phyloP scores from a whole-genome alignment of 495 filamentous ascomycete genomes.

The Penicillium crystallinum region DNA sequence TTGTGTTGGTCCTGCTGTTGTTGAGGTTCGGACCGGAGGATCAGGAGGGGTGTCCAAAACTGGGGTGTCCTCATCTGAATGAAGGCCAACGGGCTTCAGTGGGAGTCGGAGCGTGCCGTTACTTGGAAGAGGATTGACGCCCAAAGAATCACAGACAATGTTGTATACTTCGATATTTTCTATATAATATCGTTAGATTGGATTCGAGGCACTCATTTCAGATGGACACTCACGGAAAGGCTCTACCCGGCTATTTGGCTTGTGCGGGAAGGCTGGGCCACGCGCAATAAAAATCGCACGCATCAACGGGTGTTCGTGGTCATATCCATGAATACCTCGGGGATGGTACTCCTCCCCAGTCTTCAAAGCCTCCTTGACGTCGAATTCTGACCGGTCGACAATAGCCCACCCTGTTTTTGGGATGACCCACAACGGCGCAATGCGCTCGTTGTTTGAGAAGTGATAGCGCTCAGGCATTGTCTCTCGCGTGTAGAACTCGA shows the following conservation, averaged over 20 bases:
- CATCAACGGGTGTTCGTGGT: slow-evolving; percentile 87
- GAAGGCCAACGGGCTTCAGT: slow-evolving; percentile 62
- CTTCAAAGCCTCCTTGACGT: slow-evolving; percentile 57
- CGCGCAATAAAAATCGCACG: slow-evolving; percentile 84
- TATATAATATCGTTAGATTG: slow-evolving; percentile 22
- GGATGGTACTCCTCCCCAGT: slow-evolving; percentile 66
- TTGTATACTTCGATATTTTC: slow-evolving; percentile 96
- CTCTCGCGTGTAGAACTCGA: slow-evolving; percentile 80
- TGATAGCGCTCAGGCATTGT: slow-evolving; percentile 88
- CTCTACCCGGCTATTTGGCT: slow-evolving; percentile 71
- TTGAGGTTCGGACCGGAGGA: slow-evolving; percentile 20
- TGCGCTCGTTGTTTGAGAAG: slow-evolving; percentile 77
- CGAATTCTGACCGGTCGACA: slow-evolving; percentile 71
- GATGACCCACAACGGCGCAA: slow-evolving; percentile 88
- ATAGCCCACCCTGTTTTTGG: slow-evolving; percentile 88
- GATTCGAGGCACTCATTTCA: neutral
- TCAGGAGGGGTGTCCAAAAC: slow-evolving; percentile 36
- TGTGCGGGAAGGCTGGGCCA: slow-evolving; percentile 83
- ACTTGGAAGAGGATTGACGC: slow-evolving; percentile 61
- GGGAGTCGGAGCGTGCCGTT: slow-evolving; percentile 86
- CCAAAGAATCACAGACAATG: slow-evolving; percentile 80
- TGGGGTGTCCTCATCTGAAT: slow-evolving; percentile 46
- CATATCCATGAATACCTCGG: slow-evolving; percentile 80
- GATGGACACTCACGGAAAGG: slow-evolving; percentile 66
- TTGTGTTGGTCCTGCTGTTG: neutral